Evolutionary conservation across 1,284 basidiomycete genomes (phyloP).

Genomic region (Leccinum pallidistipes): DNA sequence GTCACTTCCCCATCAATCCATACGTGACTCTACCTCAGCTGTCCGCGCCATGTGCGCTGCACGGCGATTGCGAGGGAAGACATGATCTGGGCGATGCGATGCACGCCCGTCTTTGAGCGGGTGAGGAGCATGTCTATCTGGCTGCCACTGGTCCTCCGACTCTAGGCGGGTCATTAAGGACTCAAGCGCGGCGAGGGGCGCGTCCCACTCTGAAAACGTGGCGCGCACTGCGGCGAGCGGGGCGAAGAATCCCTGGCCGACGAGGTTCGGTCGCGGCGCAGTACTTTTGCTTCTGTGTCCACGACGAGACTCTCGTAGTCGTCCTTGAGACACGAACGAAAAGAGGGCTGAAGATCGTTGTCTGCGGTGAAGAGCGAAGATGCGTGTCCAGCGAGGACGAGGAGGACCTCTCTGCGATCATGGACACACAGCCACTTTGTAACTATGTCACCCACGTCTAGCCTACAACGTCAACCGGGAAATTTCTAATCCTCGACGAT

Average conservation of each 20-base stretch:
- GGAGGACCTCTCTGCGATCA: conserved; percentile 75
- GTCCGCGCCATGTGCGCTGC: conserved; percentile 78
- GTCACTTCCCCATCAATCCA: too few relatives aligned
- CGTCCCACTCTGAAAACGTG: conserved; percentile 82
- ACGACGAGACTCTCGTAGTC: conserved; percentile 83
- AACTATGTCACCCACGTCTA: conserved; percentile 15
- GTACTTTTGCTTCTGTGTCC: conserved; percentile 76
- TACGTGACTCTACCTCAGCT: conserved; percentile 41
- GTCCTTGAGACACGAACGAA: conserved; percentile 57
- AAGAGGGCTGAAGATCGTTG: conserved; percentile 60
- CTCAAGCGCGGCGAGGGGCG: conserved; percentile 70
- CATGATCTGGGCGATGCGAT: conserved; percentile 71
- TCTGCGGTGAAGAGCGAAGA: conserved; percentile 75
- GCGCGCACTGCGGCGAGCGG: conserved; percentile 81
- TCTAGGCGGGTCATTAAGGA: conserved; percentile 63
- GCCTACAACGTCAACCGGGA: conserved; percentile 27
- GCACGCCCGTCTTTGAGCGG: conserved; percentile 73
- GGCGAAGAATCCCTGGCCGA: conserved; percentile 75
- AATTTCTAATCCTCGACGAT: conserved; percentile 60
- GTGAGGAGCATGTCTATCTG: conserved; percentile 73
- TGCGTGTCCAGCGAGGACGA: conserved; percentile 80
- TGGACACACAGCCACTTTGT: not conserved
- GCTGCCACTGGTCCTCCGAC: conserved; percentile 55
- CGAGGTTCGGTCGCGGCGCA: conserved; percentile 70
- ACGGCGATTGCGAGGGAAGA: conserved; percentile 66